These are phyloP conservation scores for Piloderma croceum DNA, from an alignment of 768 basidiomycete genomes.

Conservation along the genomic window DNA sequence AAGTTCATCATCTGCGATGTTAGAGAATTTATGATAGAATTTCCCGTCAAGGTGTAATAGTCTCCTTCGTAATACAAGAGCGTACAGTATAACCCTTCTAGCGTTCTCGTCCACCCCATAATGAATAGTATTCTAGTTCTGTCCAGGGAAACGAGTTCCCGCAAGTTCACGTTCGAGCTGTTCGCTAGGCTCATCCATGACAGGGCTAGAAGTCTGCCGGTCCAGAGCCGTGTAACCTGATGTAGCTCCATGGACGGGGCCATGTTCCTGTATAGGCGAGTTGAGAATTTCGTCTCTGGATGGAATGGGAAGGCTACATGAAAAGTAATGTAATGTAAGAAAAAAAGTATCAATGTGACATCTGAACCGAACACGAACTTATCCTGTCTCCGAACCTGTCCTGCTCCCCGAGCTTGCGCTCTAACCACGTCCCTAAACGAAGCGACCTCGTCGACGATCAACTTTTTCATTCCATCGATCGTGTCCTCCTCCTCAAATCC, in stretches of 20 bases:
- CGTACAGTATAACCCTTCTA: too few relatives aligned
- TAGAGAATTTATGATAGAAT: too few relatives aligned
- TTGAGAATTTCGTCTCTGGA: conserved; percentile 74
- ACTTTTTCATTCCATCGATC: conserved; percentile 93
- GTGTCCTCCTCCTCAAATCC: conserved; percentile 94
- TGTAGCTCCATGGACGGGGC: conserved; percentile 58
- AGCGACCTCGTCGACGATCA: conserved; percentile 92
- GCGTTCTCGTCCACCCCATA: too few relatives aligned
- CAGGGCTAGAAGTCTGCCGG: conserved; percentile 53
- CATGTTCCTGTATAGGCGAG: conserved; percentile 64
- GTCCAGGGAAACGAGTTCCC: conserved; percentile 52
- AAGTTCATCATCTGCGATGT: too few relatives aligned
- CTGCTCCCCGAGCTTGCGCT: conserved; percentile 66
- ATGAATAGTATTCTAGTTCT: too few relatives aligned
- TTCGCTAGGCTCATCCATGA: conserved; percentile 81
- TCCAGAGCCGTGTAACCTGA: conserved; percentile 53
- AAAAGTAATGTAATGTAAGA: too few relatives aligned
- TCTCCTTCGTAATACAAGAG: too few relatives aligned
- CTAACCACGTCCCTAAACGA: conserved; percentile 87
- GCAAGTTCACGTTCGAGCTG: conserved; percentile 86
- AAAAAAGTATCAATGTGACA: conserved; percentile 3
- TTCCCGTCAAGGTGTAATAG: too few relatives aligned
- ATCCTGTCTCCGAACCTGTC: conserved; percentile 72
- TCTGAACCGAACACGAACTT: conserved; percentile 39
- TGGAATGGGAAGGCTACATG: conserved; percentile 67